These are phyloP conservation scores for Fusarium sarcochroum DNA, from an alignment of 2,329 filamentous ascomycete genomes.

Conservation along the genomic window DNA sequence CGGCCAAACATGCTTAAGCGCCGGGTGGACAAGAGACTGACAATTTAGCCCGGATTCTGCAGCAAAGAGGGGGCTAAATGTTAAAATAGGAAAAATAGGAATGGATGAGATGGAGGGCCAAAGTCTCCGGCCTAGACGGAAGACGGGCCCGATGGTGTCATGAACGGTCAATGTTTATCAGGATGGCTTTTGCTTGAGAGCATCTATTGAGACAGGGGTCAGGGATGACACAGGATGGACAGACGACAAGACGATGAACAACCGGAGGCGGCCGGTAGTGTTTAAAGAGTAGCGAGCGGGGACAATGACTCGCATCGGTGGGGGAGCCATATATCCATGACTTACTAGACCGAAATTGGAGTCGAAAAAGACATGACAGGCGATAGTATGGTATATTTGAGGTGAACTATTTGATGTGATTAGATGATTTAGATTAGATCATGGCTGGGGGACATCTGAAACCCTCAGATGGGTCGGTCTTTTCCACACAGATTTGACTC, in stretches of 20 bases:
- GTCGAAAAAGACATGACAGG: conserved; percentile 21
- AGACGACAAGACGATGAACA: conserved; percentile 31
- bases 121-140: conserved; percentile 34
- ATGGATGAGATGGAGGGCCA: conserved; percentile 12
- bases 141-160: conserved; percentile 16
- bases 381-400: conserved; percentile 13
- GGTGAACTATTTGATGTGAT: conserved; percentile 13
- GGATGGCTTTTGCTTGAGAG: conserved; percentile 5
- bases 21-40: conserved; percentile 18
- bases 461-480: conserved; percentile 1
- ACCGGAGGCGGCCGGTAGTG: conserved; percentile 40
- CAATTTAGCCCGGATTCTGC: conserved; percentile 49
- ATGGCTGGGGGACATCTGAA: neutral
- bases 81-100: conserved; percentile 18
- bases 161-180: conserved; percentile 4
- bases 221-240: conserved; percentile 31
- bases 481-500: conserved; percentile 2
- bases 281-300: conserved; percentile 31
- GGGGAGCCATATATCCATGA: conserved; percentile 36
- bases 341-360: conserved; percentile 32
- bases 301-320: conserved; percentile 50
- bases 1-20: conserved; percentile 45
- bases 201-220: conserved; percentile 28
- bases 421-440: conserved; percentile 9
- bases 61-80: conserved; percentile 37